Base-by-base conservation (phyloP, 176 grass and related monocot genomes). In the Coix lacrymajobi region DNA sequence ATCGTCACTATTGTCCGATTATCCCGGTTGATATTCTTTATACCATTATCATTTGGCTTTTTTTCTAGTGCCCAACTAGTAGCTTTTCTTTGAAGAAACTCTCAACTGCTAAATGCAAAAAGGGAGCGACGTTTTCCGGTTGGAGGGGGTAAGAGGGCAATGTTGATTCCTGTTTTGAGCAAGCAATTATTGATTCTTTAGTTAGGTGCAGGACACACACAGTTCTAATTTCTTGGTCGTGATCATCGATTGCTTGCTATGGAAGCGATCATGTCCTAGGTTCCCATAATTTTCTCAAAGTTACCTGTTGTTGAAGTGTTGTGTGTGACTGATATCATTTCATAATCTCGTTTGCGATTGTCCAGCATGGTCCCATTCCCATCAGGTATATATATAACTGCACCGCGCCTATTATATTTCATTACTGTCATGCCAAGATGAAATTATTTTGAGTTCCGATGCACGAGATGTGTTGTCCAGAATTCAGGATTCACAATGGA, bases 161-260 rank as follows among this genome's bases (percentile, higher is more conserved):
- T 24, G 22, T 24, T 57, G 52, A 24, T 57, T 57, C 22, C 52
- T 57, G 52, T 57, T 56, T n/a, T 56, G 51, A 57, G 52, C 52
- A 24, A 57, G 2, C 52, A n/a, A 62, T 39, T 20, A 62, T 37
- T 36, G 30, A 8, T 63, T 78, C 75, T 71, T 79, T 78, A 43
- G 40, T 77, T 71, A 48, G 75, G 54, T 79, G 66, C 40, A n/a
- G 3, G 16, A 28, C 17, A n/a, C n/a, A n/a, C n/a, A 28, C 17
- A 73, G 25, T 56, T 66, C 49, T 41, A 22, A 32, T 39, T 56
- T 72, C 20, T 30, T 72, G 13, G 66, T 46, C 17, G 2, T 25
- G 19, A 68, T 77, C 62, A 69, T 37, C 28, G 13, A 36, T 62
- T 69, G 26, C 75, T 78, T 85, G 51, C 29, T 61, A 19, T 69